Percentiles rank a stretch among this genome's conserved stretches.
Evolutionary conservation across 345 rosid species (phyloP).

Genomic region (Eucalyptus fibrosa): DNA sequence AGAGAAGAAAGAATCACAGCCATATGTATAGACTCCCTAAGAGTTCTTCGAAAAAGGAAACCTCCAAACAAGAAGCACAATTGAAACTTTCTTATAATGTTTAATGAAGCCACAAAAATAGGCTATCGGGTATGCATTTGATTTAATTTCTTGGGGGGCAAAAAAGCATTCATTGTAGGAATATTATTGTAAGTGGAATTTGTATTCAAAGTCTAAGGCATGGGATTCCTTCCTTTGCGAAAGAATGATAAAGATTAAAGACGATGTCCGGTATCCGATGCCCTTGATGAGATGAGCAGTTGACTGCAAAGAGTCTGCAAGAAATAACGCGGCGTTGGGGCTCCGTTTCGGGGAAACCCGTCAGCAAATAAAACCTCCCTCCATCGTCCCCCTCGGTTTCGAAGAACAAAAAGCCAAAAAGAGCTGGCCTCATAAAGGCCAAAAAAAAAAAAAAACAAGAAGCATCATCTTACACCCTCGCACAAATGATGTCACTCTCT

Average conservation of each 20-base stretch:
- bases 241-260: not conserved
- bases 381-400: no score
- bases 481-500: no score
- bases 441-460: no score
- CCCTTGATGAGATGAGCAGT: not conserved
- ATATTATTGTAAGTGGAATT: no score
- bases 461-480: not conserved
- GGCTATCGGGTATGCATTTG: not conserved
- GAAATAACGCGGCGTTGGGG: not conserved
- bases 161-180: no score
- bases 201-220: no score
- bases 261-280: not conserved
- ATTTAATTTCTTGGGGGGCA: no score
- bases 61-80: not conserved
- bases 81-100: not conserved
- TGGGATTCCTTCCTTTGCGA: not conserved
- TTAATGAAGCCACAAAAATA: not conserved
- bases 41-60: not conserved
- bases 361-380: not conserved
- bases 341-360: not conserved
- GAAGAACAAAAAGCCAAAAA: not conserved
- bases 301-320: not conserved
- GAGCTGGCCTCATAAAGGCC: not conserved
- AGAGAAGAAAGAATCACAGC: not conserved
- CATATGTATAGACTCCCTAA: not conserved